Percentiles rank a stretch among this genome's conserved stretches.
Conservation (phyloP, 495 filamentous ascomycete species). For the Hypoxylon trugodes region DNA sequence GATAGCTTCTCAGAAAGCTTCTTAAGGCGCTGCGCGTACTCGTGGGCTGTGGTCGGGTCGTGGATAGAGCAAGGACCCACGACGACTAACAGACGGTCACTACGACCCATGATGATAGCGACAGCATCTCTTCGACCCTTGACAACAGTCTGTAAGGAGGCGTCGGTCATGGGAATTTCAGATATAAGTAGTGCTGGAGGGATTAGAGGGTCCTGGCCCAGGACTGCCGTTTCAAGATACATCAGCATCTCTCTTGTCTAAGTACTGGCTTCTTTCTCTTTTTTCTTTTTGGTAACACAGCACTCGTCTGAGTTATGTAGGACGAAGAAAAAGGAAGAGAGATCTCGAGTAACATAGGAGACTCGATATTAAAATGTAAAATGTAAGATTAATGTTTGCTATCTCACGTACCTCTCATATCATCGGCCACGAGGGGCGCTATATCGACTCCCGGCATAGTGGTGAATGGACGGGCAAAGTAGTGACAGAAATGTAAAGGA, state of each 20-base stretch:
- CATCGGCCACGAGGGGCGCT: slow-evolving; percentile 56
- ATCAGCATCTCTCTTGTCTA: slow-evolving; percentile 46
- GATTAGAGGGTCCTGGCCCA: slow-evolving; percentile 95
- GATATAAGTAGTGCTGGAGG: slow-evolving; percentile 86
- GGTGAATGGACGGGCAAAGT: slow-evolving; percentile 8
- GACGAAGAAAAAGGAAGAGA: slow-evolving; percentile 7
- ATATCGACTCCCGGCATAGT: slow-evolving; percentile 58
- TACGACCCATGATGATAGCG: slow-evolving; percentile 77
- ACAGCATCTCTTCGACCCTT: slow-evolving; percentile 83
- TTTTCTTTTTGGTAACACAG: slow-evolving; percentile 8
- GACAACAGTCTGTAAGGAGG: slow-evolving; percentile 72
- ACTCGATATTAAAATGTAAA: slow-evolving; percentile 12
- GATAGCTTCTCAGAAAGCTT: slow-evolving; percentile 75
- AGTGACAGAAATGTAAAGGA: not conserved
- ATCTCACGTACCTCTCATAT: slow-evolving; percentile 55
- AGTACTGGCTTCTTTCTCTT: no score
- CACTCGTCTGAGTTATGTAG: not conserved
- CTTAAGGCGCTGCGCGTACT: slow-evolving; percentile 84
- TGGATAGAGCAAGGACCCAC: slow-evolving; percentile 98
- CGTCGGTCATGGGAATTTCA: slow-evolving; percentile 82
- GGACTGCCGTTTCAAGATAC: slow-evolving; percentile 63
- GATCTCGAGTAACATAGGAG: slow-evolving; percentile 19
- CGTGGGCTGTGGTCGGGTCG: slow-evolving; percentile 86
- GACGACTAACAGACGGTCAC: slow-evolving; percentile 91
- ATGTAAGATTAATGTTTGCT: slow-evolving; percentile 8